A percentile compares a stretch with the other conserved stretches of the same genome.
phyloP scores from a whole-genome alignment of 129 eudicot genomes.

The carrot (Daucus carota) region DH1_v3.0 NC_030388.2:30380501-30381000 shows the following conservation, averaged over 20 bases:
- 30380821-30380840: not conserved
- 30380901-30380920: not conserved
- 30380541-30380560: not conserved
- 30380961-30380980: not conserved
- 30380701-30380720: not conserved
- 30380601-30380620: not conserved
- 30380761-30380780: not conserved
- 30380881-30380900: too few species aligned
- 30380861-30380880: not conserved
- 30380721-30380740: not conserved
- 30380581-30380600: not conserved
- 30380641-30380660: not conserved
- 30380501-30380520: conserved; percentile 19
- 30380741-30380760: not conserved
- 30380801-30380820: too few species aligned
- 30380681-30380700: not conserved
- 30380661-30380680: not conserved
- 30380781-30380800: not conserved
- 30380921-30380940: not conserved
- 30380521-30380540: not conserved
- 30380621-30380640: not conserved
- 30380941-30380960: not conserved
- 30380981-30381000: not conserved
- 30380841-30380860: not conserved
- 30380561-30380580: not conserved